Conservation (phyloP, 805 yeast genomes). For the Suhomyces sp. region DNA sequence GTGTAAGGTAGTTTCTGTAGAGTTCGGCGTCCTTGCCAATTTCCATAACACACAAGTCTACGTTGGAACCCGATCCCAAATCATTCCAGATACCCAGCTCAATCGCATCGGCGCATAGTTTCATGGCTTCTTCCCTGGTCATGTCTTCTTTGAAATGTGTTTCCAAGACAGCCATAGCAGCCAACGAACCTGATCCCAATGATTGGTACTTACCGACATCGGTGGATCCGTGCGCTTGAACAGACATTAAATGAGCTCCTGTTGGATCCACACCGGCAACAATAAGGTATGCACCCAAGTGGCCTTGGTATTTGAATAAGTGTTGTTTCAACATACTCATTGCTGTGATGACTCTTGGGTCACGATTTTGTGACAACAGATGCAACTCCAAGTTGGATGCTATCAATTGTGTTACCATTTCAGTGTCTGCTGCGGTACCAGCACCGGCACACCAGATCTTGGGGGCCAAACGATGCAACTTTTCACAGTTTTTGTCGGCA, state of each 20-base stretch:
- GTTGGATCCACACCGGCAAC: conserved; percentile 98
- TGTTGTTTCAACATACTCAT: conserved; percentile 93
- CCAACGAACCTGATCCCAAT: conserved; percentile 94
- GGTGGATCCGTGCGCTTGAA: conserved; percentile 97
- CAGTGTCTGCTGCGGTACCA: conserved; percentile 99
- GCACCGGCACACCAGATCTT: conserved; percentile 99
- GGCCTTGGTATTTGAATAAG: conserved; percentile 94
- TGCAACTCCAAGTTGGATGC: conserved; percentile 90
- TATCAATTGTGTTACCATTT: conserved; percentile 92
- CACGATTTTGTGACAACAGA: conserved; percentile 74
- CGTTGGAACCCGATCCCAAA: conserved; percentile 97
- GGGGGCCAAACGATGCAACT: conserved; percentile 85
- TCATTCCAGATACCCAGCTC: conserved; percentile 99
- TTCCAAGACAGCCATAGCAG: conserved; percentile 97
- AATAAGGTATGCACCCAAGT: conserved; percentile 93
- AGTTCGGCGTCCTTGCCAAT: conserved; percentile 82
- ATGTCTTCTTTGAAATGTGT: conserved; percentile 78
- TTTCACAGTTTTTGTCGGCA: conserved; percentile 97
- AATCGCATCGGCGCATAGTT: conserved; percentile 86
- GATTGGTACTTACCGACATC: conserved; percentile 93
- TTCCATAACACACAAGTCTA: conserved; percentile 96
- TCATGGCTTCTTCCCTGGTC: conserved; percentile 86
- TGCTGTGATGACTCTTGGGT: conserved; percentile 92
- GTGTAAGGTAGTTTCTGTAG: conserved; percentile 83
- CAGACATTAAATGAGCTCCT: conserved; percentile 87